Base-by-base conservation (phyloP, 2,329 filamentous ascomycete species). In the Claviceps digitariae region DNA sequence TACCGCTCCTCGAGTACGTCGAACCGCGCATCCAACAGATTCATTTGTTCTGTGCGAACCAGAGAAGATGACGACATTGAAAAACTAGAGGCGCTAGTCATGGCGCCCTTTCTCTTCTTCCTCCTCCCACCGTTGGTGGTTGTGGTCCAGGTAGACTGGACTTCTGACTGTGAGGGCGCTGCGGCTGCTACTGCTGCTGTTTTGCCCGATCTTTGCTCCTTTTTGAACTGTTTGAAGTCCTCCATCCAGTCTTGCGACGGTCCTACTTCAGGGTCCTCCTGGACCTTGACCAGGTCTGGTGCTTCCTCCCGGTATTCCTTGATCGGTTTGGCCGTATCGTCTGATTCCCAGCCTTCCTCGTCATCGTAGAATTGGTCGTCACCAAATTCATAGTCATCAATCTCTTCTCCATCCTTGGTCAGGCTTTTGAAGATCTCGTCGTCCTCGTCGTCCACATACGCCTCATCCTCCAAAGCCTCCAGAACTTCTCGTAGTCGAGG, bases 71-170 rank as follows among this genome's bases (percentile, higher is more conserved):
- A 94, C 0, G 87, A 90, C 90, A 95, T 95, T 51, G 87, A 93
- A 70, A 93, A 95, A 55, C 80, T 83, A 1, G 90, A 93, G 0
- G 87, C 85, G 58, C 86, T 88, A 3, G 91, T 97, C 67, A 94
- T 72, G 2, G 93, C 91, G 47, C 90, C 91, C 74, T 95, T 97
- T 64, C 91, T 83, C 79, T 95, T 96, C 83, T 97, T 97, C 57
- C 78, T 79, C 51, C 87, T 82, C 13, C 89, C 89, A 38, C 87
- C 88, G 57, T 84, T 86, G 1, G 87, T 84, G 2, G 86, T 90
- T 0, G 85, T 83, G 1, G 85, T 90, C 72, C 86, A 79, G 59
- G 84, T 74, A 6, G 86, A 86, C 62, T 86, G 82, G 48, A 84
- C 63, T 57, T 85, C 84, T 3, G 82, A 84, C 17, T 77, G 77